Base-by-base conservation (phyloP, 768 basidiomycete genomes). In the Stropharia rugosoannulata region DNA sequence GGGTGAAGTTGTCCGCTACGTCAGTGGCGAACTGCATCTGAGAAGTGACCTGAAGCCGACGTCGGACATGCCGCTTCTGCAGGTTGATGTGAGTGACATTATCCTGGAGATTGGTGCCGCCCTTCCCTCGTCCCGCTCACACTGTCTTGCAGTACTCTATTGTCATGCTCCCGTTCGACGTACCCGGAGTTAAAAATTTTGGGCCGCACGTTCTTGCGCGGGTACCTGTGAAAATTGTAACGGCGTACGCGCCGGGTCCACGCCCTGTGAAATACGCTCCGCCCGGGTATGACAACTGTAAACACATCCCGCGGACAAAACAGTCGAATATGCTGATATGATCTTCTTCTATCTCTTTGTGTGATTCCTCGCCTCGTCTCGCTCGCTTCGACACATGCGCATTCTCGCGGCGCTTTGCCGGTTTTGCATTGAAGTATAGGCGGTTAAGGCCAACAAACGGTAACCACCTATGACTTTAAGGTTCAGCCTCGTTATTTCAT, bases 21-120 rank as follows among this genome's bases (percentile, higher is more conserved):
- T 75, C 35, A 63, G 64, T 48, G 75, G 76, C 0, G 76, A 77
- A 59, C 59, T 78, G 25, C 72, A 73, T 37, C 62, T 79, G 16
- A 63, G 62, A 44, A 56, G 56, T 27, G 70, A 72, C 40, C 55
- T 72, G 43, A 75, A 71, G 56, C 70, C 75, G 16, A 70, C 76
- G 4, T 70, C 72, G 25, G 61, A 67, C 2, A 75, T 79, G 50
- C 72, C 65, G 9, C 66, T 72, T 45, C 76, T 78, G 58, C 60
- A 67, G 43, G 67, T 76, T 44, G 68, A 74, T 70, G 76, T 76
- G 41, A 41, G 15, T 50, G 16, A 15, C 16, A 25, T 48, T 54
- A 10, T 32, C 29, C 29, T 10, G 29, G 29, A 32, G 29, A 32
- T 7, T 32, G 29, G 29, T 32, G 29, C 29, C 29, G 5, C 29